A percentile compares a stretch with the other conserved stretches of the same genome.
phyloP scores from a whole-genome alignment of 495 filamentous ascomycete species.

The Bryoglossum gracile region DNA sequence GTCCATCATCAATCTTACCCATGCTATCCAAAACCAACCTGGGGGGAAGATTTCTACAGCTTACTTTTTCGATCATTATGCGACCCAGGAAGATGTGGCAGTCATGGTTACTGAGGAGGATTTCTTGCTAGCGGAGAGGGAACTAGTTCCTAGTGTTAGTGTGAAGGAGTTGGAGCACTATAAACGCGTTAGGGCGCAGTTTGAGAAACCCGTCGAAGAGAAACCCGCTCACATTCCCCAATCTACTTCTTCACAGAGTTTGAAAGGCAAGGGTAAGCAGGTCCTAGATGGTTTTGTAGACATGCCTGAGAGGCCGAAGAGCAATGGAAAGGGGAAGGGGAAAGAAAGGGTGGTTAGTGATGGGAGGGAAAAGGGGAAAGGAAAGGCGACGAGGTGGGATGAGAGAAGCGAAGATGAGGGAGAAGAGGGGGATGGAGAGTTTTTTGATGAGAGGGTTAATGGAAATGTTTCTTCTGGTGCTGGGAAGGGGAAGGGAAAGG shows the following conservation, averaged over 20 bases:
- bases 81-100: constrained; percentile 69
- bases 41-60: constrained; percentile 59
- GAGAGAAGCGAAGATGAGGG: constrained; percentile 15
- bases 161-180: constrained; percentile 91
- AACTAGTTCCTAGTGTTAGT: constrained; percentile 90
- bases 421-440: constrained; percentile 4
- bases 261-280: constrained; percentile 47
- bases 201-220: constrained; percentile 54
- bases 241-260: constrained; percentile 2
- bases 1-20: too few species aligned
- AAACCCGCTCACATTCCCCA: too few species aligned
- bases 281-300: constrained; percentile 5
- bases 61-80: constrained; percentile 90
- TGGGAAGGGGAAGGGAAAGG: neutral
- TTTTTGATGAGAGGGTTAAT: constrained; percentile 2
- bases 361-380: constrained; percentile 45
- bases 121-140: constrained; percentile 69
- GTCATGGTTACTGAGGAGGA: constrained; percentile 86
- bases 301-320: constrained; percentile 17
- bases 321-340: constrained; percentile 33
- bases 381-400: constrained; percentile 42
- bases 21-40: too few species aligned
- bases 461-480: neutral
- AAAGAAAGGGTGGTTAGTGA: constrained; percentile 34
- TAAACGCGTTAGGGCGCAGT: constrained; percentile 69